Percentiles rank a stretch among this genome's conserved stretches.
Conservation (phyloP, 2,329 filamentous ascomycete genomes). For the Helicocarpus griseus region DNA sequence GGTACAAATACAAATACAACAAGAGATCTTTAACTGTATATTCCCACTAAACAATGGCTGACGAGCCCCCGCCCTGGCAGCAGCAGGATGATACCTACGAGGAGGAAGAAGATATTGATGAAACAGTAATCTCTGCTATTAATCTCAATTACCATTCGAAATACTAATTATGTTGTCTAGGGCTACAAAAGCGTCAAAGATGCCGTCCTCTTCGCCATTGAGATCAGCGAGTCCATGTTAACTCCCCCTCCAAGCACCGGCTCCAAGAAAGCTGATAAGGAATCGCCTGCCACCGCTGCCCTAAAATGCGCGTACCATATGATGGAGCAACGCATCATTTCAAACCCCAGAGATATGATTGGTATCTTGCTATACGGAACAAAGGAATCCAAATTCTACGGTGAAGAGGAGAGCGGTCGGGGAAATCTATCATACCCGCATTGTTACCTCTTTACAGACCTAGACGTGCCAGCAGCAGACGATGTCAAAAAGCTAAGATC, state of each 20-base stretch:
- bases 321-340: slow-evolving; percentile 98
- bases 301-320: slow-evolving; percentile 89
- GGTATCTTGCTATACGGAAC: slow-evolving; percentile 89
- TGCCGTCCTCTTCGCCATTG: slow-evolving; percentile 94
- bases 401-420: slow-evolving; percentile 49
- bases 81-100: slow-evolving; percentile 34
- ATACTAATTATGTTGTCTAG: slow-evolving; percentile 33
- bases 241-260: slow-evolving; percentile 51
- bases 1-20: background rate
- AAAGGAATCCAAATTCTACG: slow-evolving; percentile 67
- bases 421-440: slow-evolving; percentile 65
- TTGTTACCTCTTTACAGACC: slow-evolving; percentile 82
- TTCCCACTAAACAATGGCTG: slow-evolving; percentile 23
- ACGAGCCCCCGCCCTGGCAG: slow-evolving; percentile 23
- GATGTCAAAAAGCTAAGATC: slow-evolving; percentile 73
- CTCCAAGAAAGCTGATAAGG: slow-evolving; percentile 66
- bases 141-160: background rate
- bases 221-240: slow-evolving; percentile 84
- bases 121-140: slow-evolving; percentile 24
- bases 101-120: slow-evolving; percentile 39
- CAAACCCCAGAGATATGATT: slow-evolving; percentile 94
- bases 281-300: slow-evolving; percentile 71
- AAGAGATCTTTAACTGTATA: background rate
- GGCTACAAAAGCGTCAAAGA: slow-evolving; percentile 89
- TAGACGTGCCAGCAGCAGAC: slow-evolving; percentile 75